A percentile compares a stretch with the other conserved stretches of the same genome.
Evolutionary conservation across 306 rosid species (phyloP).

Genomic region (Arachis stenosperma): DNA sequence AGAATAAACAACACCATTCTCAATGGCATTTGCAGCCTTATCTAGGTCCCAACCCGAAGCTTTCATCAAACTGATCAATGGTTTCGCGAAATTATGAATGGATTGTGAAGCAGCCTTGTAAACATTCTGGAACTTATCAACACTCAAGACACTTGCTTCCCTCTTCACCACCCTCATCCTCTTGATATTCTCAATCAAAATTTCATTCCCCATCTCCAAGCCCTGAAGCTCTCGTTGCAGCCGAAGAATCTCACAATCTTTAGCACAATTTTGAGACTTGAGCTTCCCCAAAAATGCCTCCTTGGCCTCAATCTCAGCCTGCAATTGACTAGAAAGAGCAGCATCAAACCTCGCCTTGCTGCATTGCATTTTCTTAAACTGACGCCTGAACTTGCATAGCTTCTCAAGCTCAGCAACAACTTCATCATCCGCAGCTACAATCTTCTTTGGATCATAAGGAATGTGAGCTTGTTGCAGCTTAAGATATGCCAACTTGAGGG

Average conservation of each 20-base stretch:
- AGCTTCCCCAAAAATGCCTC: slow-evolving; percentile 59
- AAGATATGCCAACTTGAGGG: slow-evolving; percentile 74
- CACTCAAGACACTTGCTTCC: slow-evolving; percentile 44
- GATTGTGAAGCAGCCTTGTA: slow-evolving; percentile 61
- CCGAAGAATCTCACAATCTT: slow-evolving; percentile 53
- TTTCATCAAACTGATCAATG: slow-evolving; percentile 75
- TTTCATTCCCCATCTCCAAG: slow-evolving; percentile 50
- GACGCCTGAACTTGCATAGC: slow-evolving; percentile 69
- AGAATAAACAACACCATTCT: slow-evolving; percentile 52
- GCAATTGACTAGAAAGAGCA: slow-evolving; percentile 36
- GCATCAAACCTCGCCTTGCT: slow-evolving; percentile 38
- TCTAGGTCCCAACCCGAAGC: slow-evolving; percentile 90
- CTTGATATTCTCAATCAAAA: slow-evolving; percentile 51
- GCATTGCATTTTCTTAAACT: slow-evolving; percentile 48
- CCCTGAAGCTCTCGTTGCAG: slow-evolving; percentile 45
- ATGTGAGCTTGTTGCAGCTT: slow-evolving; percentile 84
- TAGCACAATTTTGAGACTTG: slow-evolving; percentile 52
- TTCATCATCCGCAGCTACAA: slow-evolving; percentile 68
- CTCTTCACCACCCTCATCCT: slow-evolving; percentile 50
- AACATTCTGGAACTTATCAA: slow-evolving; percentile 51
- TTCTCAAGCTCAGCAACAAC: slow-evolving; percentile 70
- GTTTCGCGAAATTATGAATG: slow-evolving; percentile 83
- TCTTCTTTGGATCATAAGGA: slow-evolving; percentile 72
- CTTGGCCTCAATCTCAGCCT: slow-evolving; percentile 49
- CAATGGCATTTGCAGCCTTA: slow-evolving; percentile 61